phyloP scores from a whole-genome alignment of 805 yeast species.

The Helenozyma rhizophorensis region DNA sequence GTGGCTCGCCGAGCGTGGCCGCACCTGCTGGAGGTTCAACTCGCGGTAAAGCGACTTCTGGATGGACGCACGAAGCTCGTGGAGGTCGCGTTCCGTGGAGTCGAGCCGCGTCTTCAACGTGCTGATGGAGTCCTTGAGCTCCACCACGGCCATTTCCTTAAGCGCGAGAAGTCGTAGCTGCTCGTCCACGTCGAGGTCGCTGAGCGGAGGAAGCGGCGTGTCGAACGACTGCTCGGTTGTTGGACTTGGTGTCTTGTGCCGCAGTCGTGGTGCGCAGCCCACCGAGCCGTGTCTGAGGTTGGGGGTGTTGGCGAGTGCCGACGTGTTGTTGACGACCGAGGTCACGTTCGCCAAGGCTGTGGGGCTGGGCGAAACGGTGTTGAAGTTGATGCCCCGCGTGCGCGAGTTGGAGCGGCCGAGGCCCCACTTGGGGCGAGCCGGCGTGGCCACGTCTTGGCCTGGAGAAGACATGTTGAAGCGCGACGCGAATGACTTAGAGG shows the following conservation, averaged over 20 bases:
- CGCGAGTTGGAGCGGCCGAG: constrained; percentile 12
- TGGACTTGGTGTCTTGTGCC: constrained; percentile 14
- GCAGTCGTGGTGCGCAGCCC: constrained; percentile 4
- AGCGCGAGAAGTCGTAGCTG: constrained; percentile 58
- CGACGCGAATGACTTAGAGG: no score
- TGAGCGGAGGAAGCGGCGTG: constrained; percentile 28
- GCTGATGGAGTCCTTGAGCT: constrained; percentile 53
- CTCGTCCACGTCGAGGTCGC: constrained; percentile 38
- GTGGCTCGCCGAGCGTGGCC: constrained; percentile 7
- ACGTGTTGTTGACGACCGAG: no score
- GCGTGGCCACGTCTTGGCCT: no score
- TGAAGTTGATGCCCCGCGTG: constrained; percentile 30
- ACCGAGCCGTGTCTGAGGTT: neutral
- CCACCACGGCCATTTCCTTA: constrained; percentile 66
- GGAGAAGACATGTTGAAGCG: no score
- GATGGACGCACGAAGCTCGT: constrained; percentile 43
- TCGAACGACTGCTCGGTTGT: constrained; percentile 20
- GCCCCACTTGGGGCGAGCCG: neutral
- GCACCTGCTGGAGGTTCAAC: constrained; percentile 15
- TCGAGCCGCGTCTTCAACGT: constrained; percentile 37
- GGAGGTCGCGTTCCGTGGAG: constrained; percentile 46
- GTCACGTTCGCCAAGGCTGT: no score
- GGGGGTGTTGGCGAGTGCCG: no score
- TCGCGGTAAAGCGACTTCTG: constrained; percentile 45
- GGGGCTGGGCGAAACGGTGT: constrained; percentile 14